Evolutionary conservation across 805 yeast species (phyloP).

Genomic region (Debaryomyces maramus): DNA sequence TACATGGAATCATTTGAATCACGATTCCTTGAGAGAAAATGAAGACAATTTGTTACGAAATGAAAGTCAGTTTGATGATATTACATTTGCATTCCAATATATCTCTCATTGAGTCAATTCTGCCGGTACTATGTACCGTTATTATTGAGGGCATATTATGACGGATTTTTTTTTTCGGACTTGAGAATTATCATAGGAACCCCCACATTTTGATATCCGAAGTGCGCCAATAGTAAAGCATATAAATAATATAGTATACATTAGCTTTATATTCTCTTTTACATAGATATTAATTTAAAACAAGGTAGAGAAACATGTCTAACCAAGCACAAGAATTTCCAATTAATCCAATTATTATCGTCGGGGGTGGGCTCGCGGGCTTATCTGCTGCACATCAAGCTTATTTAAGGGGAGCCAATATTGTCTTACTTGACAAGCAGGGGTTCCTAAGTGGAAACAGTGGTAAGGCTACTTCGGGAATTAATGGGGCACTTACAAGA

Average conservation of each 20-base stretch:
- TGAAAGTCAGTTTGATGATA: constrained; percentile 66
- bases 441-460: constrained; percentile 64
- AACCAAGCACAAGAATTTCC: too few relatives aligned
- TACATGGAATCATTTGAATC: constrained; percentile 91
- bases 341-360: constrained; percentile 47
- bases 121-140: neutral
- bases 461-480: constrained; percentile 67
- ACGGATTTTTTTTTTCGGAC: constrained; percentile 5
- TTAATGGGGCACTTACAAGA: constrained; percentile 69
- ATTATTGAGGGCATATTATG: too few relatives aligned
- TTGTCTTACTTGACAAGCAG: constrained; percentile 57
- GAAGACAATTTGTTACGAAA: constrained; percentile 78
- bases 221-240: constrained; percentile 1
- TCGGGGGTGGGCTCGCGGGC: constrained; percentile 69
- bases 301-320: neutral
- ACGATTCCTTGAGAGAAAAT: constrained; percentile 56
- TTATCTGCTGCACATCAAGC: constrained; percentile 61
- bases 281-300: neutral
- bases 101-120: constrained; percentile 61
- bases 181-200: neutral
- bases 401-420: constrained; percentile 52
- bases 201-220: constrained; percentile 4
- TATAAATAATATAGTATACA: constrained; percentile 3
- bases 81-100: constrained; percentile 89
- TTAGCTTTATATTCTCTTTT: neutral